A percentile compares a stretch with the other conserved stretches of the same genome.
Evolutionary conservation across 139 green algal species (phyloP).

Genomic region (Chlamydomonas sphaeroides): DNA sequence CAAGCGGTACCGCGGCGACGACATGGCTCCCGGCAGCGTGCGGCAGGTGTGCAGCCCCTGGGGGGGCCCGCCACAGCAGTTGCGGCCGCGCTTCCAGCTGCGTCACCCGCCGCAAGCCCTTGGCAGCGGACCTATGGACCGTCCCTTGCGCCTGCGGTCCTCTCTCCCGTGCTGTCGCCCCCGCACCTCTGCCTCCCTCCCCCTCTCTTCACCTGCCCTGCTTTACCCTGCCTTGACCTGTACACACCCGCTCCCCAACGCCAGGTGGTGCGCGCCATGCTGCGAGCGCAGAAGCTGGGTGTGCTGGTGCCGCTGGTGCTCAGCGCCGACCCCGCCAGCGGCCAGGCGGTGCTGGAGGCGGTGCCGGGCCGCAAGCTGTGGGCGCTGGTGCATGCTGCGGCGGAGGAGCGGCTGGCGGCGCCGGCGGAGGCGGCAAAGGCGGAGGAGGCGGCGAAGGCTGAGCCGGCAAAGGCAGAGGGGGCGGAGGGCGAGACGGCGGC

Average conservation of each 20-base stretch:
- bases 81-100: too few relatives aligned
- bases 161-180: too few relatives aligned
- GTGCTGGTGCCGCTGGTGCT: constrained; percentile 65
- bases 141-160: too few relatives aligned
- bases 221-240: too few relatives aligned
- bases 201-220: neutral
- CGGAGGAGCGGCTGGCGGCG: neutral
- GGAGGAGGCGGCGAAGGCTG: neutral
- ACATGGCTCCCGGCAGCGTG: neutral
- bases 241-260: neutral
- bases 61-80: neutral
- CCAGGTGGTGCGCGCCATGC: constrained; percentile 37
- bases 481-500: too few relatives aligned
- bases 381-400: constrained; percentile 7
- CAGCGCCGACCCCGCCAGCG: constrained; percentile 65
- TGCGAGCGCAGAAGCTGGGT: constrained; percentile 47
- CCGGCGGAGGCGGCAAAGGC: neutral
- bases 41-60: neutral
- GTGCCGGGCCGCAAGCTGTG: constrained; percentile 75
- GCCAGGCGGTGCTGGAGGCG: constrained; percentile 76
- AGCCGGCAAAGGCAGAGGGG: neutral
- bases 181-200: too few relatives aligned
- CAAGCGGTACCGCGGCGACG: neutral
- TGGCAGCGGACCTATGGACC: too few relatives aligned
- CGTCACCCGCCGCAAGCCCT: too few relatives aligned